Percentiles rank a stretch among this genome's conserved stretches.
These are phyloP conservation scores for Salmacisia buchloeana DNA, from an alignment of 1,284 basidiomycete genomes.

Conservation along the genomic window DNA sequence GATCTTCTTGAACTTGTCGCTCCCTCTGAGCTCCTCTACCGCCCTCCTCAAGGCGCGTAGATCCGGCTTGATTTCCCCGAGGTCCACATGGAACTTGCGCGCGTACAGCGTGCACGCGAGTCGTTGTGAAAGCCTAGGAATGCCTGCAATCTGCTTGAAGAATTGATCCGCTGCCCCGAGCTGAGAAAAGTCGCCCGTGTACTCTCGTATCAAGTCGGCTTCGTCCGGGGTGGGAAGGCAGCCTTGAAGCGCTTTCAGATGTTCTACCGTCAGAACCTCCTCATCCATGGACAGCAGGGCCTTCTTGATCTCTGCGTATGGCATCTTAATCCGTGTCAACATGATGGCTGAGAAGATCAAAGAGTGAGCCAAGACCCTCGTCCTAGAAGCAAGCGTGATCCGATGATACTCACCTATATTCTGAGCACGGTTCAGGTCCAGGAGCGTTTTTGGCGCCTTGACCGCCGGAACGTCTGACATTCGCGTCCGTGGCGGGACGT, in stretches of 20 bases:
- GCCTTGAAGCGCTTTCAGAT: conserved; percentile 31
- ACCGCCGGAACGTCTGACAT: conserved; percentile 19
- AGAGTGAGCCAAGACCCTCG: too few species aligned
- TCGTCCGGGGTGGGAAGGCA: conserved; percentile 40
- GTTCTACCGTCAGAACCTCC: conserved; percentile 24
- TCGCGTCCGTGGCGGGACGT: conserved; percentile 20
- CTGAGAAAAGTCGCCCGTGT: conserved; percentile 25
- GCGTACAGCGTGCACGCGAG: conserved; percentile 77
- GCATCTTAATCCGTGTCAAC: conserved; percentile 35
- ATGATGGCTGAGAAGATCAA: conserved; percentile 18
- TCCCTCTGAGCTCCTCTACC: conserved; percentile 67
- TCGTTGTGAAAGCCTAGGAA: conserved; percentile 69
- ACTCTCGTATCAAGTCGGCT: conserved; percentile 36
- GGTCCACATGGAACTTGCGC: conserved; percentile 69
- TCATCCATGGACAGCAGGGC: conserved; percentile 36
- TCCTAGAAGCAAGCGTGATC: too few species aligned
- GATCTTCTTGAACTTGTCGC: conserved; percentile 64
- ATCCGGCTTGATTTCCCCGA: conserved; percentile 78
- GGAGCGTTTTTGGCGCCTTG: conserved; percentile 26
- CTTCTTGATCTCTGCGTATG: conserved; percentile 29
- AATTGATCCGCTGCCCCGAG: conserved; percentile 70
- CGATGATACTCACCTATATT: conserved; percentile 22
- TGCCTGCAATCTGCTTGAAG: conserved; percentile 71
- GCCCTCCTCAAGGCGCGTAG: conserved; percentile 70
- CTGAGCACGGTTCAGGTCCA: conserved; percentile 30